phyloP scores from a whole-genome alignment of 768 basidiomycete genomes.

The Tylopilus sp. region DNA sequence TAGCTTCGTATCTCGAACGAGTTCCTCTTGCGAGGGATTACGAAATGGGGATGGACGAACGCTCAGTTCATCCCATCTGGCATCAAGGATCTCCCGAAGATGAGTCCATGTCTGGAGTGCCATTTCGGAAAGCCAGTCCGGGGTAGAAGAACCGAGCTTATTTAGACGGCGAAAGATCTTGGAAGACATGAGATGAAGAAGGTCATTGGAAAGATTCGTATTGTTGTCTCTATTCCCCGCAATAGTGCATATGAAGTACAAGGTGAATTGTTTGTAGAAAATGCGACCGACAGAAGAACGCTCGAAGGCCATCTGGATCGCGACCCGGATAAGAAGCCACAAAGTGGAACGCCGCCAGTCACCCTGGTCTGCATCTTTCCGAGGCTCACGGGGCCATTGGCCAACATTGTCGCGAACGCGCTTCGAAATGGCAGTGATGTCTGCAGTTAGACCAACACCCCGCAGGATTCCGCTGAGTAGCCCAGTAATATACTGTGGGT shows the following conservation, averaged over 20 bases:
- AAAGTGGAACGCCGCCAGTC: too few species aligned
- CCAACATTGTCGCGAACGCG: background rate
- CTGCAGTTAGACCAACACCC: background rate
- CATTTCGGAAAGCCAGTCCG: background rate
- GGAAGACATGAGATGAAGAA: background rate
- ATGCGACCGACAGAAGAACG: background rate
- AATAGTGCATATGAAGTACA: background rate
- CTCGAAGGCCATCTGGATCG: too few species aligned
- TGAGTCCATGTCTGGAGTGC: background rate
- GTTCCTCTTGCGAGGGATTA: background rate
- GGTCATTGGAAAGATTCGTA: background rate
- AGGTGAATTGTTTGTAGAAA: background rate
- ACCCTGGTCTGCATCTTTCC: too few species aligned
- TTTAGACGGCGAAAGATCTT: background rate
- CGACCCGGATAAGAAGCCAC: too few species aligned
- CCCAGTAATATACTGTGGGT: background rate
- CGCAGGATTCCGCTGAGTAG: background rate
- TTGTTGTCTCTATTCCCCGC: background rate
- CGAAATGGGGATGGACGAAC: conserved; percentile 7
- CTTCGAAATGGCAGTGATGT: background rate
- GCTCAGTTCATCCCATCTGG: conserved; percentile 33
- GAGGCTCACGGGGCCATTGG: too few species aligned
- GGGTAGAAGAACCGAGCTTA: background rate
- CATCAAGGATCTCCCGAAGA: conserved; percentile 22
- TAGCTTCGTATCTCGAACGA: conserved; percentile 29